Base-by-base conservation (phyloP, 177 flowering plant genomes). In the Vitis hybrid region DNA sequence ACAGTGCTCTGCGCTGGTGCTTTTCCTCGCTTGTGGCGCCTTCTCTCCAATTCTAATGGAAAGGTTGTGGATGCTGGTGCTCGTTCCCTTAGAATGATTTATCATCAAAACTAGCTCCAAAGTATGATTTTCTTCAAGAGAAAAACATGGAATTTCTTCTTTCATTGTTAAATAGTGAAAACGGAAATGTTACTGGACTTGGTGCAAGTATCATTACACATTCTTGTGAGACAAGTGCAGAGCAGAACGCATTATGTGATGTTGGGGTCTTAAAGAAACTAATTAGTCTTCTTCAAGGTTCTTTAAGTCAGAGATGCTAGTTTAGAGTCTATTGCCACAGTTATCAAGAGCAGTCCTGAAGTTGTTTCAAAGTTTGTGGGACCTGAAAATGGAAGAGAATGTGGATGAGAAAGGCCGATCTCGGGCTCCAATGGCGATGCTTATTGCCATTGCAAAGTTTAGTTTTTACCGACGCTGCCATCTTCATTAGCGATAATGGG, bases 11-110 rank as follows among this genome's bases (percentile, higher is more conserved):
- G 89, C 30, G 75, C 88, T 62, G 97, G 97, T 18, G 94, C 92
- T 4, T 85, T 91, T 62, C 80, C 85, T 10, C 78, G 79, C 70
- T 86, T 93, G 1, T 8, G 82, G 32, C 76, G 82, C 13, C 88
- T 88, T 17, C 80, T 95, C 59, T 77, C 86, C 12, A 73, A 85
- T 82, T 75, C 77, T 1, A 82, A 92, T 63, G 82, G 69, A 1
- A 93, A 96, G 99, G 97, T 96, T 75, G 93, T 89, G 66, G 97
- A 92, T 83, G 94, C 99, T 27, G 88, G 83, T 81, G 98, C 99
- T 18, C 97, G 99, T 48, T 82, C 98, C 53, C 86, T 96, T 53
- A 87, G 83, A 72, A 85, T 93, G 91, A 87, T 96, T 58, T 96
- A 85, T 77, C 97, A 90, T 96, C 99, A 30, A 92, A 91, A 76